Base-by-base conservation (phyloP, 805 yeast genomes). In the Yamadazyma paraphyllophila region DNA sequence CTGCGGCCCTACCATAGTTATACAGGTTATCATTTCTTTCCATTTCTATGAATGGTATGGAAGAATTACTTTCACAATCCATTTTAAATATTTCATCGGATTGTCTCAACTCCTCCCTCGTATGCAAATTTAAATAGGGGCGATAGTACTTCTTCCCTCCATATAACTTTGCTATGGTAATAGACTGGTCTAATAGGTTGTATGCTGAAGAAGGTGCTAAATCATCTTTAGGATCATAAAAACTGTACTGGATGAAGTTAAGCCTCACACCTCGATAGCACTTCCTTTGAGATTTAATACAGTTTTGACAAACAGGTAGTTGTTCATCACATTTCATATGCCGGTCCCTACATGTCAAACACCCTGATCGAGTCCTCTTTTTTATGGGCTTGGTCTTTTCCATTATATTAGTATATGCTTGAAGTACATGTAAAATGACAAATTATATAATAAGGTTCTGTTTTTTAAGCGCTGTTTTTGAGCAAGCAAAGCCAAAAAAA, bases 321-420 rank as follows among this genome's bases (percentile, higher is more conserved):
- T 71, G 76, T 58, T 80, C 85, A 56, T 82, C 87, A 61, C 88
- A 82, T 56, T 81, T 82, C 69, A 82, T 79, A 60, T 83, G 82
- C 36, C 87, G 70, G 48, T 80, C 78, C 43, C 87, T 76, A 55
- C 88, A 82, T 9, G 83, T 80, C 42, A 77, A 61, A 56, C 85
- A 80, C 12, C 85, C 85, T 8, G 73, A 67, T 42, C 76, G 59
- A 10, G 75, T 68, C 52, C 76, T 59, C 45, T 65, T 53, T 47
- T 68, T 69, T 2, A 49, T 41, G 11, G 44, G 41, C 39, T 47
- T 48, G 15, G 29, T 7, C 17, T 36, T 42, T 9, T 25, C 38
- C 45, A 42, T 42, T 29, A 36, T 36, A 24, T 11, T 12, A 17
- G 16, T 13, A 16, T 7, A 20, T 20, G 24, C 24, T 20, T 6